Percentiles rank a stretch among this genome's conserved stretches.
Evolutionary conservation across 371 early-diverging fungal species (phyloP).

Genomic region (Cokeromyces recurvatus): DNA sequence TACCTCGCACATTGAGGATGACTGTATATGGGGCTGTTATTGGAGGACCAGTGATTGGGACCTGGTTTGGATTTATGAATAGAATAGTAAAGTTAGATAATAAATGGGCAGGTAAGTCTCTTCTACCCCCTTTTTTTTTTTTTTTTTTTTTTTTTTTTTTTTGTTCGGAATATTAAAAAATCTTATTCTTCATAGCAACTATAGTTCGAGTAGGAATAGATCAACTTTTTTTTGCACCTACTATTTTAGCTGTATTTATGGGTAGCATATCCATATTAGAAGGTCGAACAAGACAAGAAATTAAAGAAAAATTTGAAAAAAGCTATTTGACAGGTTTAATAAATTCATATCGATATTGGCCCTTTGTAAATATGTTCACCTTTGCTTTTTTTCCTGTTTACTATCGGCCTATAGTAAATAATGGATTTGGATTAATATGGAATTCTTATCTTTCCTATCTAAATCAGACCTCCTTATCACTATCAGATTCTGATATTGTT

Average conservation of each 20-base stretch:
- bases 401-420: slow-evolving; percentile 67
- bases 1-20: slow-evolving; percentile 16
- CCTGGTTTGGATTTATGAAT: slow-evolving; percentile 25
- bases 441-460: slow-evolving; percentile 67
- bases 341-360: slow-evolving; percentile 74
- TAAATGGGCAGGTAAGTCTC: slow-evolving; percentile 12
- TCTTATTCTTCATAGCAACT: slow-evolving; percentile 9
- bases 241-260: slow-evolving; percentile 62
- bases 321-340: slow-evolving; percentile 42
- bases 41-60: slow-evolving; percentile 27
- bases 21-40: slow-evolving; percentile 20
- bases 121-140: too few species aligned
- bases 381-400: slow-evolving; percentile 64
- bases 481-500: background rate
- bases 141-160: background rate
- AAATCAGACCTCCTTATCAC: slow-evolving; percentile 27
- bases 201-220: slow-evolving; percentile 52
- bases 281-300: slow-evolving; percentile 40
- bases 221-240: slow-evolving; percentile 63
- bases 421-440: slow-evolving; percentile 65
- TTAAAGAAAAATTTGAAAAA: slow-evolving; percentile 50
- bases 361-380: slow-evolving; percentile 68
- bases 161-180: background rate
- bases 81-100: slow-evolving; percentile 16
- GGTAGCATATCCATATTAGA: slow-evolving; percentile 57